phyloP scores from a whole-genome alignment of 2,329 filamentous ascomycete genomes.

The Aspergillus persii region DNA sequence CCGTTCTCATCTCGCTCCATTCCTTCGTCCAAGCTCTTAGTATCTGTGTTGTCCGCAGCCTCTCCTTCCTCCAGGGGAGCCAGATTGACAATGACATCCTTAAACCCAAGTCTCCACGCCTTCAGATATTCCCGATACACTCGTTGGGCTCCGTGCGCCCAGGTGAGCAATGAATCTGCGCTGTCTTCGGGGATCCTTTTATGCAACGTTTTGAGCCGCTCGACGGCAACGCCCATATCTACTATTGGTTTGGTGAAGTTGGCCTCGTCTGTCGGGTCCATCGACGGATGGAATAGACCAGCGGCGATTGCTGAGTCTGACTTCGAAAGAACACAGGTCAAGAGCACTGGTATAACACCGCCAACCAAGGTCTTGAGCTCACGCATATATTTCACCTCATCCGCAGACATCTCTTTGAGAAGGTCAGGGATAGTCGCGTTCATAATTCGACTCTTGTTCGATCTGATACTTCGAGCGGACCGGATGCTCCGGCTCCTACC shows the following conservation, averaged over 20 bases:
- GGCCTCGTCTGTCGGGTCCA: conserved; percentile 54
- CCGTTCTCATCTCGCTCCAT: conserved; percentile 59
- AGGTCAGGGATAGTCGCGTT: conserved; percentile 72
- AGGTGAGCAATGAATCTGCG: conserved; percentile 68
- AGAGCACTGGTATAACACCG: conserved; percentile 87
- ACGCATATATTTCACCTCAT: conserved; percentile 83
- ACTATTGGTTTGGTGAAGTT: conserved; percentile 82
- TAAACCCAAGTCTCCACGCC: conserved; percentile 89
- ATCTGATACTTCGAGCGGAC: conserved; percentile 75
- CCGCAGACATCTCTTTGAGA: conserved; percentile 73
- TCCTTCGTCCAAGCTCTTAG: conserved; percentile 52
- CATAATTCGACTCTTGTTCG: conserved; percentile 64
- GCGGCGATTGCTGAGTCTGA: conserved; percentile 63
- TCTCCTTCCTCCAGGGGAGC: conserved; percentile 71
- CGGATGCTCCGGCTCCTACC: conserved; percentile 67
- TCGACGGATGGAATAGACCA: conserved; percentile 64
- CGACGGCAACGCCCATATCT: conserved; percentile 86
- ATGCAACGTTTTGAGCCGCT: conserved; percentile 78
- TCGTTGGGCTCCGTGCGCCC: conserved; percentile 75
- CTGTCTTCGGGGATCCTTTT: conserved; percentile 74
- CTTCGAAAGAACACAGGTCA: conserved; percentile 78
- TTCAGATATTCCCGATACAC: conserved; percentile 83
- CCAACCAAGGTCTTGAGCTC: conserved; percentile 92
- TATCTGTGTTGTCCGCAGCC: conserved; percentile 38
- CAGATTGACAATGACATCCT: conserved; percentile 90